A percentile compares a stretch with the other conserved stretches of the same genome.
These are phyloP conservation scores for Fraxinus nigra DNA, from an alignment of 305 asterid genomes.

Conservation along the genomic window DNA sequence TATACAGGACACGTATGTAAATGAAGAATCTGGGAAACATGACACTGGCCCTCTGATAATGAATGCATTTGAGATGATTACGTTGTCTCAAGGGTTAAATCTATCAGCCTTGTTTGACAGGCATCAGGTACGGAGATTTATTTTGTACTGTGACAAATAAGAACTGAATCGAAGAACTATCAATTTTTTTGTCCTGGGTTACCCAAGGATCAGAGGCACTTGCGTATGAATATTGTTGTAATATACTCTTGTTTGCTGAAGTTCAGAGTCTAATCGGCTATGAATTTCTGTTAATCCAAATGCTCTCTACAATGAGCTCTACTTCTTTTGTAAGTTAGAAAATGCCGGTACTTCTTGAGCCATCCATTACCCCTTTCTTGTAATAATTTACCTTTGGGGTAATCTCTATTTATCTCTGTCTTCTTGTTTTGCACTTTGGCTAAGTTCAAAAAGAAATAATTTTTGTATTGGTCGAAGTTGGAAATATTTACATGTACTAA, in stretches of 20 bases:
- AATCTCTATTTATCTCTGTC: neutral
- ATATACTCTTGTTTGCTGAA: neutral
- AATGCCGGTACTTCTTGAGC: neutral
- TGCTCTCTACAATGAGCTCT: neutral
- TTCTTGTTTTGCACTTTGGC: neutral
- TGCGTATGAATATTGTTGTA: neutral
- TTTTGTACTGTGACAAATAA: neutral
- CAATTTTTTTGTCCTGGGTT: neutral
- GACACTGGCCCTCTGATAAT: constrained; percentile 69
- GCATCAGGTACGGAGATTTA: constrained; percentile 59
- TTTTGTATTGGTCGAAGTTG: neutral
- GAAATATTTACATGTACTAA: neutral
- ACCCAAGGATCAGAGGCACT: neutral
- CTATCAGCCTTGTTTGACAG: constrained; percentile 90
- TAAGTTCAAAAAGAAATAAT: neutral
- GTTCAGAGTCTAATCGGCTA: neutral
- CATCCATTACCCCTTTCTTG: neutral
- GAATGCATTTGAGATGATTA: constrained; percentile 99
- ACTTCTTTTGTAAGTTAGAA: neutral
- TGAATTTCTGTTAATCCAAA: neutral
- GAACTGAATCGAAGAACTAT: neutral
- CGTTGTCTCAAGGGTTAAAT: constrained; percentile 94
- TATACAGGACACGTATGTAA: constrained; percentile 78
- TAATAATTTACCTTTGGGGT: neutral
- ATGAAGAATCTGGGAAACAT: constrained; percentile 50